Base-by-base conservation (phyloP, 257 asterid genomes). In the Penstemon barbatus region DNA sequence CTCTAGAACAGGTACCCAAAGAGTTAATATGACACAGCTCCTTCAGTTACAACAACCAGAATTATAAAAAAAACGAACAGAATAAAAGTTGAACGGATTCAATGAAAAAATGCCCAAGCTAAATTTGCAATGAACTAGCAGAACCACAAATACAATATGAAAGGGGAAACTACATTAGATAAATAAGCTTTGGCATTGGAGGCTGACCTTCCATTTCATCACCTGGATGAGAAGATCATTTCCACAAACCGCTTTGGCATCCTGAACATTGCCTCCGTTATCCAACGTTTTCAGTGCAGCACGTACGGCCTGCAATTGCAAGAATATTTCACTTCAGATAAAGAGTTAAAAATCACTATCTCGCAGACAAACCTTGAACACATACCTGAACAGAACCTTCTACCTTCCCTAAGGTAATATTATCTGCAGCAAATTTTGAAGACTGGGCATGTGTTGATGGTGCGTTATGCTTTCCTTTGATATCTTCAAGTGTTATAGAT, bases 241-340 rank as follows among this genome's bases (percentile, higher is more conserved):
- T 69, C 84, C 91, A 70, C 97, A 91, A 61, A 94, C 87, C 39
- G 84, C 82, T 82, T 84, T 82, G 74, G 99, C 97, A 80, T 91
- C 97, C 79, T 80, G 86, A 65, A 89, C 72, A 64, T 71, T 81
- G 70, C 97, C 89, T 9, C 95, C 96, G 15, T 63, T 84, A 5
- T 88, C 88, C 74, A 93, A 54, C 77, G 77, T 88, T 43, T 75
- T 85, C 64, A 83, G 61, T 42, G 97, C 98, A 52, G 91, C 86
- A 52, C 71, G 86, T 56, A 90, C 49, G 68, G 96, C 90, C 98
- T 92, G 81, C 79, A 81, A n/a, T 66, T 25, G 69, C 45, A 48
- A 0, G 43, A 43, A 36, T 37, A 57, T 71, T 57, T 61, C 63
- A 61, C 43, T 52, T 42, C 60, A 73, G 67, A 56, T 36, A 38